Base-by-base conservation (phyloP, 2,329 filamentous ascomycete species). In the Periconia digitata region DNA sequence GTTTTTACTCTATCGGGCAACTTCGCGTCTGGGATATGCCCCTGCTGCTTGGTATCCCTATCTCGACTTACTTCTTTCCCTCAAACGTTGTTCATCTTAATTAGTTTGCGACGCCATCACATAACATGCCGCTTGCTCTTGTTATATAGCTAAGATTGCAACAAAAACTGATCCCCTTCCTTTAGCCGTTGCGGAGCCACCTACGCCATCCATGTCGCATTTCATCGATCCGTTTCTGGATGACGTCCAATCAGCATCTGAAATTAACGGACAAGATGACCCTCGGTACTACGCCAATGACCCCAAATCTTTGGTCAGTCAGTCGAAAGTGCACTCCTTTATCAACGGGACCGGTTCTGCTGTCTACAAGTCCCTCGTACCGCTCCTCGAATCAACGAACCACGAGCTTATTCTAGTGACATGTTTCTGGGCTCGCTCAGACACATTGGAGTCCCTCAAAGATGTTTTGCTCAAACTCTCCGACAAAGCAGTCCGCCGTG, bases 381-480 rank as follows among this genome's bases (percentile, higher is more conserved):
- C 86, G 1, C 81, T 84, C 8, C 78, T 92, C 3, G 71, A 81
- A 4, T 64, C 72, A 0, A 85, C 88, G 2, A 74, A 79, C 29
- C 72, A 78, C 40, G 88, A 90, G 59, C 74, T 92, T 22, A 82
- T 91, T 49, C 78, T 94, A 36, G 86, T 91, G 6, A 92, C 89
- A 8, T 92, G 89, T 69, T 94, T 92, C 71, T 92, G 89, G 88
- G 85, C 89, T 0, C 74, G 75, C 0, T 92, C 88, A 0, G 70
- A 77, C 1, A 85, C 84, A 0, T 75, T 85, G 16, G 72, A 79
- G 3, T 77, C 77, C 0, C 73, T 94, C 12, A 76, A 74, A 34
- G 72, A 80, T 3, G 75, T 83, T 0, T 76, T 94, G 1, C 69
- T 76, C 13, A 74, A 74, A 43, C 77, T 94, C 8, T 88, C 86